Base-by-base conservation (phyloP, 352 stramenopile species). In the Pythium diclinum region DNA sequence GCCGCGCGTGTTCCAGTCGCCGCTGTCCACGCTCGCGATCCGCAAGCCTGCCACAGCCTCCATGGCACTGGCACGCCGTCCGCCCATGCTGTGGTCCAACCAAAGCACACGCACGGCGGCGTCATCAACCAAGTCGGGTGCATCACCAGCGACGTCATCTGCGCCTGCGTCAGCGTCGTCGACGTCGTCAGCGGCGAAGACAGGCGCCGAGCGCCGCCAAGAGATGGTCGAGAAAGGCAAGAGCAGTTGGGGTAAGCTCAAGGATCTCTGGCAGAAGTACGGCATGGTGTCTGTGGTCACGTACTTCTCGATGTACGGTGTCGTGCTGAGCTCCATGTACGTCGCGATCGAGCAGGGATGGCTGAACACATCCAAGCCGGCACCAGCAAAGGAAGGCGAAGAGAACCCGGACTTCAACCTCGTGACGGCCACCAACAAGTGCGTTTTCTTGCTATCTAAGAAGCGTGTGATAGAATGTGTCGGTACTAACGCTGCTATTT, bases 241-340 rank as follows among this genome's bases (percentile, higher is more conserved):
- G 72, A 75, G 69, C 28, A 75, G 81, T 47, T 66, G 85, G 25
- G 77, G 69, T 32, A 77, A 82, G 14, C 71, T 94, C 17, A 92
- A 91, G 63, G 83, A 92, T 23, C 70, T 93, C 54, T 95, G 86
- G 86, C 78, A 76, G 57, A 88, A 93, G 70, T 95, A 93, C 62
- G 86, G 86, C 62, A 69, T 89, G 30, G 83, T 95, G 47, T 84
- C 84, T 3, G 88, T 95, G 46, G 86, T 81, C 63, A 95, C 86
- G 52, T 95, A 95, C 67, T 69, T 95, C 21, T 74, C 71, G 8
- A 81, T 95, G 74, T 95, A 95, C 46, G 84, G 81, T 25, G 64
- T 77, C 21, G 83, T 92, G 53, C 68, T 95, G 23, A 76, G 86
- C 52, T 91, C 84, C 38, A 86, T 93, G 60, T 95, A 93, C 65